These are phyloP conservation scores for Schizosaccharomyces cryophilus DNA, from an alignment of 805 yeast species.

Conservation along the genomic window DNA sequence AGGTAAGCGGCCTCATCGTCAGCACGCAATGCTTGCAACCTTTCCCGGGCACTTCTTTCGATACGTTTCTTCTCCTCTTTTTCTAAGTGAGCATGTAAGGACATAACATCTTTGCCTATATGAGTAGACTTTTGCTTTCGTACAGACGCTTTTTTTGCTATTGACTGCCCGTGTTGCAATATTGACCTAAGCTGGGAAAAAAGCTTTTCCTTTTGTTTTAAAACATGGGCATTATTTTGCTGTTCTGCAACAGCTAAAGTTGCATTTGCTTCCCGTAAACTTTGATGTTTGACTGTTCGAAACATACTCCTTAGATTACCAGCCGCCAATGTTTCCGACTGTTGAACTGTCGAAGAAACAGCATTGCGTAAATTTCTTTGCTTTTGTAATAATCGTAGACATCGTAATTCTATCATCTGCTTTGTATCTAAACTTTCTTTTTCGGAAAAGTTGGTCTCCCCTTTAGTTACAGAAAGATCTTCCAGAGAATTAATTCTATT, in stretches of 20 bases:
- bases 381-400: constrained; percentile 41
- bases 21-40: constrained; percentile 85
- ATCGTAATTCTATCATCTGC: constrained; percentile 26
- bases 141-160: constrained; percentile 8
- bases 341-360: constrained; percentile 51
- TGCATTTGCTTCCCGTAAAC: constrained; percentile 31
- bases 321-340: constrained; percentile 54
- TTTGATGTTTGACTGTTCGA: constrained; percentile 44
- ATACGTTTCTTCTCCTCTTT: constrained; percentile 72
- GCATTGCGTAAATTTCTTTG: constrained; percentile 70
- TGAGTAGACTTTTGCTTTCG: constrained; percentile 7
- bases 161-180: constrained; percentile 12
- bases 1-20: constrained; percentile 95
- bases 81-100: constrained; percentile 48
- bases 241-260: constrained; percentile 24
- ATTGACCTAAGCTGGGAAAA: constrained; percentile 13
- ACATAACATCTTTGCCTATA: constrained; percentile 17
- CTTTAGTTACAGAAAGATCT: background rate
- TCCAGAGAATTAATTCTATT: background rate
- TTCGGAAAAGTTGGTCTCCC: too few species aligned
- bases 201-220: constrained; percentile 16
- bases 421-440: background rate
- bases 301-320: constrained; percentile 59
- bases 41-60: constrained; percentile 86
- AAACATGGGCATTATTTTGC: constrained; percentile 17